Conservation (phyloP, 2,329 filamentous ascomycete genomes). For the Neoarthrinium moseri region DNA sequence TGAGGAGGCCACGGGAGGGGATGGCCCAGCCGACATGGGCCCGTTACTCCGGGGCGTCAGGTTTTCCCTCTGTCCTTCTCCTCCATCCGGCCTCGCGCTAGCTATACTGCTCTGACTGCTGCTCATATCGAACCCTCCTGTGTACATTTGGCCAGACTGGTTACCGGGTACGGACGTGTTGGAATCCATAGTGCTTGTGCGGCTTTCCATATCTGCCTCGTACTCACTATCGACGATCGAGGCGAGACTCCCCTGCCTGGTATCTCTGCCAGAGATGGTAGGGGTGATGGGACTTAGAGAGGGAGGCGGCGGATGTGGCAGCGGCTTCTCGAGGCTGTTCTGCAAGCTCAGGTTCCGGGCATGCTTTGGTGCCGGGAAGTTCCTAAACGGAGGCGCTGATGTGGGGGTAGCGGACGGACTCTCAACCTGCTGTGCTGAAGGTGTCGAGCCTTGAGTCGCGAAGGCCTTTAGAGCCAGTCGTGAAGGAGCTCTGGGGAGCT, state of each 20-base stretch:
- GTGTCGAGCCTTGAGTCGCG: conserved; percentile 11
- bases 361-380: conserved; percentile 39
- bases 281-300: conserved; percentile 32
- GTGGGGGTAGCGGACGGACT: conserved; percentile 14
- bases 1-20: conserved; percentile 46
- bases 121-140: conserved; percentile 37
- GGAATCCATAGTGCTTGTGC: conserved; percentile 51
- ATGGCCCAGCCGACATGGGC: conserved; percentile 54
- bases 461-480: conserved; percentile 36
- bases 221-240: conserved; percentile 31
- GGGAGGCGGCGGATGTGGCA: conserved; percentile 49
- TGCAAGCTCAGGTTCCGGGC: conserved; percentile 53
- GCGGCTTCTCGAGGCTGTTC: conserved; percentile 56
- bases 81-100: conserved; percentile 42
- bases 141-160: conserved; percentile 34
- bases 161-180: conserved; percentile 17
- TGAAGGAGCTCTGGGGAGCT: conserved; percentile 43
- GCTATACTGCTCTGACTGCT: conserved; percentile 47
- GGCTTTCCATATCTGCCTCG: conserved; percentile 33
- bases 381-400: conserved; percentile 24
- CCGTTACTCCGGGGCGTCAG: conserved; percentile 53
- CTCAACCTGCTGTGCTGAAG: conserved; percentile 18
- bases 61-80: conserved; percentile 46
- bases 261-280: conserved; percentile 8
- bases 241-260: conserved; percentile 19